Conservation (phyloP, 331 rosid species). For the Cydonia oblonga region DNA sequence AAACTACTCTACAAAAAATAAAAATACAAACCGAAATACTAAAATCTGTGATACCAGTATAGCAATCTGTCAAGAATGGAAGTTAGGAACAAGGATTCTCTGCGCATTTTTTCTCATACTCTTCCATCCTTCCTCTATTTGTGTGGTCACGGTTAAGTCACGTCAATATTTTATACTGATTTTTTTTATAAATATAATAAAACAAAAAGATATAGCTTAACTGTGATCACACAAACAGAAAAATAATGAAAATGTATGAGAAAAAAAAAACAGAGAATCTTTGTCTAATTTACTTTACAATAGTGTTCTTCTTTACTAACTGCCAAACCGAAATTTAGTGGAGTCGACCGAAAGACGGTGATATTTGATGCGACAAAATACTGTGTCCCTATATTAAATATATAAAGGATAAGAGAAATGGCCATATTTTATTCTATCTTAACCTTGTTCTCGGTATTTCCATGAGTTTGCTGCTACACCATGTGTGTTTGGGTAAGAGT, state of each 20-base stretch:
- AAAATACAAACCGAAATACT: neutral
- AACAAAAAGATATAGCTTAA: too few species aligned
- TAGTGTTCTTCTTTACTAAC: neutral
- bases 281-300: neutral
- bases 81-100: too few species aligned
- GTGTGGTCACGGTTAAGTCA: too few species aligned
- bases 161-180: too few species aligned
- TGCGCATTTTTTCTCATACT: too few species aligned
- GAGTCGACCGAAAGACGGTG: constrained; percentile 4
- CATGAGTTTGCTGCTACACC: constrained; percentile 3
- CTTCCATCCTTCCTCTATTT: too few species aligned
- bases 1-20: neutral
- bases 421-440: constrained; percentile 4
- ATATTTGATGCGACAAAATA: neutral
- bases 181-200: too few species aligned
- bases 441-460: neutral
- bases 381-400: neutral
- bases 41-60: neutral
- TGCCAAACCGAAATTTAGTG: neutral
- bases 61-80: neutral
- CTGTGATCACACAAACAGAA: too few species aligned
- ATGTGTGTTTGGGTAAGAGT: constrained; percentile 16
- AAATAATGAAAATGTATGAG: too few species aligned
- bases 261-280: too few species aligned
- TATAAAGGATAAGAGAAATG: constrained; percentile 11